Base-by-base conservation (phyloP, 495 filamentous ascomycete species). In the Aspergillus nidulans region DNA sequence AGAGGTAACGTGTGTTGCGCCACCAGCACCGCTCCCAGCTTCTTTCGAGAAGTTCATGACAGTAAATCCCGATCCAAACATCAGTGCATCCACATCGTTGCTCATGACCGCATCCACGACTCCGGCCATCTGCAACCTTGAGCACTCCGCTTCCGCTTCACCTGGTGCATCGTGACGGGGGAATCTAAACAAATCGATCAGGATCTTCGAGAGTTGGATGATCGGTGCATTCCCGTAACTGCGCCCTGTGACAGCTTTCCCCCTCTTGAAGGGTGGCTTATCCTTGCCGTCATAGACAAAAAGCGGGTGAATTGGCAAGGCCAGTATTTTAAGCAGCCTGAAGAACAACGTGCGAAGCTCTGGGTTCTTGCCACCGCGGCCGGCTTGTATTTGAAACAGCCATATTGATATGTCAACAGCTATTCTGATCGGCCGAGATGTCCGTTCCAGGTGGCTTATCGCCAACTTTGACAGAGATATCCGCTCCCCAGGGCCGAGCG, bases 371-470 rank as follows among this genome's bases (percentile, higher is more conserved):
- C 95, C 95, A 20, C 94, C 91, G 68, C 86, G 82, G 16, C 88
- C 86, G 7, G 90, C 85, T 59, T 95, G 91, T 7, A 86, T 85
- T 63, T 99, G 94, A 63, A 96, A 97, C 20, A 96, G 85, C 95
- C 95, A 99, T 67, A 99, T 97, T 0, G 91, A 91, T 55, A 94
- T 87, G 66, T 99, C 95, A 47, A 99, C 89, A 18, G 95, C 95
- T 24, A 99, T 77, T 13, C 91, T 85, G 6, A 97, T 76, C 0
- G 94, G 91, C 4, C 85, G 80, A 20, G 81, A 77, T 38, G 80
- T 83, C 28, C 81, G 69, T 57, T 91, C 85, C 54, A 92, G 79
- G 52, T 89, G 85, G 16, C 87, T 78, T 34, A 90, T 78, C 25
- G 91, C 86, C 47, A 97, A 78, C 62, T 90, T 95, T 13, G 90